Percentiles rank a stretch among this genome's conserved stretches.
Conservation (phyloP, 148 eudicot species). For the Persicaria tinctoria region DNA sequence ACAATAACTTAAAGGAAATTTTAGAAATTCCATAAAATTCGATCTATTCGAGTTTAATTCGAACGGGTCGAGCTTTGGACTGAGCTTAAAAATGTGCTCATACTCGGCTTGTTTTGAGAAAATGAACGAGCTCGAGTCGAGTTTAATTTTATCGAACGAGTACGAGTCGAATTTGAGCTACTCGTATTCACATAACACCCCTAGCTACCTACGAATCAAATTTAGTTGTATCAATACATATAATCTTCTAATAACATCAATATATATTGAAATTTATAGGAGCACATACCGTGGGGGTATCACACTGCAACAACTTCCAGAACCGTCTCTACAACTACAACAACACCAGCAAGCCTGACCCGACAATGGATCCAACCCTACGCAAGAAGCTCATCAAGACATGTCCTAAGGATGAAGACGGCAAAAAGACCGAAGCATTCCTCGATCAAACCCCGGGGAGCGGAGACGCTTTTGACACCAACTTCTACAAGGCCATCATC, state of each 20-base stretch:
- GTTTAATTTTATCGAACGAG: too few species aligned
- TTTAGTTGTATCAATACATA: too few species aligned
- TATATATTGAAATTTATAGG: slow-evolving; percentile 8
- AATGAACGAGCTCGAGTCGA: too few species aligned
- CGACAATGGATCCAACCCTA: slow-evolving; percentile 16
- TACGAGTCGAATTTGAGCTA: too few species aligned
- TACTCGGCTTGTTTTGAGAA: too few species aligned
- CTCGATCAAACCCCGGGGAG: slow-evolving; percentile 52
- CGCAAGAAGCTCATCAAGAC: slow-evolving; percentile 9
- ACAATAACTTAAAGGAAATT: too few species aligned
- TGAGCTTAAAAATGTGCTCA: too few species aligned
- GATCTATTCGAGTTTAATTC: too few species aligned
- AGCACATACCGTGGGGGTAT: slow-evolving; percentile 43
- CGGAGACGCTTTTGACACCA: slow-evolving; percentile 36
- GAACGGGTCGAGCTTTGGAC: too few species aligned
- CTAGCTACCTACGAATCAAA: not conserved
- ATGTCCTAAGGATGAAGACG: not conserved
- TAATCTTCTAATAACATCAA: not conserved
- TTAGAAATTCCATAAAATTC: too few species aligned
- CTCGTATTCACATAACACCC: too few species aligned
- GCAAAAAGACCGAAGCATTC: slow-evolving; percentile 16
- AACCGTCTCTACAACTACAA: slow-evolving; percentile 50
- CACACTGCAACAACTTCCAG: slow-evolving; percentile 45
- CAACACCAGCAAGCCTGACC: not conserved
- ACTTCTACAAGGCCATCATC: slow-evolving; percentile 40